These are phyloP conservation scores for Phyllosticta citribraziliensis DNA, from an alignment of 2,329 filamentous ascomycete species.

Conservation along the genomic window DNA sequence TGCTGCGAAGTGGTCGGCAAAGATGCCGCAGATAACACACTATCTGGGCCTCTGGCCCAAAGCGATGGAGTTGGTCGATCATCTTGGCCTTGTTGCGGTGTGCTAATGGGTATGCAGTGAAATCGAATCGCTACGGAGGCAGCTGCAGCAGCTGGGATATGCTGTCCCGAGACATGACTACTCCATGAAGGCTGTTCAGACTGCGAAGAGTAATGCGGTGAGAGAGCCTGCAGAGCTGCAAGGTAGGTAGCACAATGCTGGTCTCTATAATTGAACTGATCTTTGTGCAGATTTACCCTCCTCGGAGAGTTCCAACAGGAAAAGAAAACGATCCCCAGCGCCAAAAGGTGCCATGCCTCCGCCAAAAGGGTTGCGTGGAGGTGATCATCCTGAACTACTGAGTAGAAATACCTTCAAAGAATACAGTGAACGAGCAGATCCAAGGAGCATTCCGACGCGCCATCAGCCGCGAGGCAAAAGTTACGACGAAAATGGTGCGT, in stretches of 20 bases:
- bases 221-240: not conserved
- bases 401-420: not conserved
- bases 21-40: slow-evolving; percentile 23
- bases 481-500: not conserved
- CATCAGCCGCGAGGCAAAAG: not conserved
- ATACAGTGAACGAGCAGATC: not conserved
- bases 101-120: slow-evolving; percentile 1
- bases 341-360: not conserved
- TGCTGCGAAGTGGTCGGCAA: slow-evolving; percentile 23
- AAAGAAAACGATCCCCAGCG: not conserved
- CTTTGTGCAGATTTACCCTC: not conserved
- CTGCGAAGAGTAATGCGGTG: not conserved
- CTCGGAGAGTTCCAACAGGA: not conserved
- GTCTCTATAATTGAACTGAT: not conserved
- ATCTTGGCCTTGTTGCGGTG: not conserved
- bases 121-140: slow-evolving; percentile 2
- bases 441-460: not conserved
- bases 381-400: not conserved
- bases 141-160: slow-evolving; percentile 10
- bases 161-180: slow-evolving; percentile 6
- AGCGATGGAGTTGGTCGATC: slow-evolving; percentile 18
- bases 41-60: slow-evolving; percentile 26
- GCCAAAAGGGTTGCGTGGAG: not conserved
- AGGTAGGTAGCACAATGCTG: not conserved
- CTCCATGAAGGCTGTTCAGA: not conserved